phyloP scores from a whole-genome alignment of 371 early-diverging fungal species.

The Mucor ambiguus region DNA sequence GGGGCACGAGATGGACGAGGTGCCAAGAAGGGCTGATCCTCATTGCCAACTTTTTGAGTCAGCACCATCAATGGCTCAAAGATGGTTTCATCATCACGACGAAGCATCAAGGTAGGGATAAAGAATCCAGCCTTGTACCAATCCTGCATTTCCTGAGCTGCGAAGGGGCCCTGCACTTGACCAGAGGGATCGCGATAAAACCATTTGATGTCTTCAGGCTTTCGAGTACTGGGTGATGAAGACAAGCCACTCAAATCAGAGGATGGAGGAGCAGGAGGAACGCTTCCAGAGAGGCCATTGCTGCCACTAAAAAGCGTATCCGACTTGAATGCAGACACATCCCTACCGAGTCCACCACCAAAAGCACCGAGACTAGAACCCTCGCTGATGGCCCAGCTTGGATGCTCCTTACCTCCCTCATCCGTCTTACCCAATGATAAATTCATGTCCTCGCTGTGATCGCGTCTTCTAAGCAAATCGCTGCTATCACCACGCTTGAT shows the following conservation, averaged over 20 bases:
- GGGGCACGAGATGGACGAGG: constrained; percentile 26
- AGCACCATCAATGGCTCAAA: constrained; percentile 73
- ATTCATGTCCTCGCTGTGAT: constrained; percentile 16
- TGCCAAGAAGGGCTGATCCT: constrained; percentile 66
- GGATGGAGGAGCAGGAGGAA: background rate
- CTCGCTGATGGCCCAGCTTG: constrained; percentile 8
- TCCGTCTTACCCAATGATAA: constrained; percentile 17
- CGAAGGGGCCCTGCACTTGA: constrained; percentile 80
- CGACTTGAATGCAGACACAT: background rate
- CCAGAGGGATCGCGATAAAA: constrained; percentile 83
- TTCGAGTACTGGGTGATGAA: constrained; percentile 13
- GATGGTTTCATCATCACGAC: constrained; percentile 67
- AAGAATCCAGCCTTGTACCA: constrained; percentile 88
- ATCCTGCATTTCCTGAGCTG: constrained; percentile 82
- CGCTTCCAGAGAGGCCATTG: background rate
- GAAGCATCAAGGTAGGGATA: constrained; percentile 66
- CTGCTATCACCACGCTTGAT: constrained; percentile 23
- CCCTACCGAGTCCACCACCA: constrained; percentile 5
- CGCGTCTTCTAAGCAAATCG: constrained; percentile 21
- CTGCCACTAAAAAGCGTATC: constrained; percentile 10
- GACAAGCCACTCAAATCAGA: constrained; percentile 21
- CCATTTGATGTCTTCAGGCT: constrained; percentile 65
- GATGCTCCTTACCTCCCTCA: constrained; percentile 11
- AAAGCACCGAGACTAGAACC: constrained; percentile 7
- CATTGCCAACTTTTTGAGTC: constrained; percentile 63